phyloP scores from a whole-genome alignment of 768 basidiomycete genomes.

The Russula griseocarnosa region DNA sequence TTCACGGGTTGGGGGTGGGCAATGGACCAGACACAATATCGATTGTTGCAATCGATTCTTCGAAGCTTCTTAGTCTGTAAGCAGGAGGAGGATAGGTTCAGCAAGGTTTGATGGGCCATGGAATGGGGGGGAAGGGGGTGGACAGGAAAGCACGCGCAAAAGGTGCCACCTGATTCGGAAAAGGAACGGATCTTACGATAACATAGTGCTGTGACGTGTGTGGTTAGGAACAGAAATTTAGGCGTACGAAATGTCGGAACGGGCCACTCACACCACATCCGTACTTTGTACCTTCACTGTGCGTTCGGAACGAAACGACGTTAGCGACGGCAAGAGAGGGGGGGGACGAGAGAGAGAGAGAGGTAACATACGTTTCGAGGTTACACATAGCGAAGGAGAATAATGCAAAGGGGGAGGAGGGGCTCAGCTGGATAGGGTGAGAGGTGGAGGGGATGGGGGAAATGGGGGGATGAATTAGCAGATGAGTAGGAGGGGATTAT shows the following conservation, averaged over 20 bases:
- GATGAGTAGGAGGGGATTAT: conserved; percentile 25
- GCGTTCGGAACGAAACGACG: conserved; percentile 29
- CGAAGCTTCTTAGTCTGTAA: conserved; percentile 47
- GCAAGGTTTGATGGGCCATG: conserved; percentile 20
- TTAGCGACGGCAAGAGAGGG: conserved; percentile 22
- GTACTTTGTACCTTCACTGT: conserved; percentile 68
- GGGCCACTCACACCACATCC: conserved; percentile 55
- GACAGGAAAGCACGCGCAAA: background rate
- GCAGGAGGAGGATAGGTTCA: conserved; percentile 13
- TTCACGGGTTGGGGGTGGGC: conserved; percentile 37
- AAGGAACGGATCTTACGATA: conserved; percentile 44
- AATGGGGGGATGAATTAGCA: conserved; percentile 19
- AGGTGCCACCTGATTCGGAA: conserved; percentile 17
- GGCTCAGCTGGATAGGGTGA: conserved; percentile 14
- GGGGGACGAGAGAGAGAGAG: background rate
- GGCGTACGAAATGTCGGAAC: conserved; percentile 21
- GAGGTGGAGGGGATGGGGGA: background rate
- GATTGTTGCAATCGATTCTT: conserved; percentile 54
- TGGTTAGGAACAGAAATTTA: conserved; percentile 30
- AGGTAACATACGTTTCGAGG: conserved; percentile 39
- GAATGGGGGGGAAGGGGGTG: too few relatives aligned
- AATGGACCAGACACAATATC: conserved; percentile 41
- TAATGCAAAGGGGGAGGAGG: conserved; percentile 1
- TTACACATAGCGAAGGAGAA: conserved; percentile 36
- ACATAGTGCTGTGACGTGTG: conserved; percentile 55